A percentile compares a stretch with the other conserved stretches of the same genome.
Evolutionary conservation across 2,329 filamentous ascomycete species (phyloP).

Genomic region (Cercospora sesami): DNA sequence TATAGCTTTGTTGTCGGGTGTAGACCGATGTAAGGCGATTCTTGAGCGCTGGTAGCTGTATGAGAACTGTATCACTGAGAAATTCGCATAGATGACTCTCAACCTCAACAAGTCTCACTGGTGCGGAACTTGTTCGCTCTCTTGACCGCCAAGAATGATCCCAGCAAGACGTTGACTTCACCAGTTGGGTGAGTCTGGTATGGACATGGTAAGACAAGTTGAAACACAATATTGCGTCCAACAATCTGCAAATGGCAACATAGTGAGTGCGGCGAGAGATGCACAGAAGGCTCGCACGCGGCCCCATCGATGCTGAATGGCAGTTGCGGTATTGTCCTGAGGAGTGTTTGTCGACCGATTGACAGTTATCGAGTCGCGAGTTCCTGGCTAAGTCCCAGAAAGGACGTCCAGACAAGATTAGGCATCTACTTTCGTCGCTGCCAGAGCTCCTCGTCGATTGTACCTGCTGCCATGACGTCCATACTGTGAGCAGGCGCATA

Average conservation of each 20-base stretch:
- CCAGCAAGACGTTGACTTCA: background rate
- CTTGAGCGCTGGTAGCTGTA: too few relatives aligned
- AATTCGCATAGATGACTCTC: background rate
- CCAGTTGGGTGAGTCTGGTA: background rate
- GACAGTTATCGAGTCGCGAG: too few relatives aligned
- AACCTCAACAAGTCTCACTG: background rate
- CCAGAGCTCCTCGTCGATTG: background rate
- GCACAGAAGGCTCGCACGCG: background rate
- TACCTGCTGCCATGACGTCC: background rate
- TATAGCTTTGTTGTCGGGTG: background rate
- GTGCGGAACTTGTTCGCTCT: background rate
- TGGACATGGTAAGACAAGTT: background rate
- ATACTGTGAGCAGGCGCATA: background rate
- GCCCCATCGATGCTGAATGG: too few relatives aligned
- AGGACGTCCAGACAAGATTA: background rate
- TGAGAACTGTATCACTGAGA: background rate
- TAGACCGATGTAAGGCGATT: background rate
- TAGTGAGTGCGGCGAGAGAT: background rate
- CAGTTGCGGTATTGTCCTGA: too few relatives aligned
- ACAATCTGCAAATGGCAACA: background rate
- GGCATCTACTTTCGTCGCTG: background rate
- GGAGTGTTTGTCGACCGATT: too few relatives aligned
- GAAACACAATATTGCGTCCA: too few relatives aligned
- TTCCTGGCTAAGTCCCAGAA: background rate
- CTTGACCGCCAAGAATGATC: constrained; percentile 5